Evolutionary conservation across 2,329 filamentous ascomycete genomes (phyloP).

Genomic region (Blastomyces silverae): DNA sequence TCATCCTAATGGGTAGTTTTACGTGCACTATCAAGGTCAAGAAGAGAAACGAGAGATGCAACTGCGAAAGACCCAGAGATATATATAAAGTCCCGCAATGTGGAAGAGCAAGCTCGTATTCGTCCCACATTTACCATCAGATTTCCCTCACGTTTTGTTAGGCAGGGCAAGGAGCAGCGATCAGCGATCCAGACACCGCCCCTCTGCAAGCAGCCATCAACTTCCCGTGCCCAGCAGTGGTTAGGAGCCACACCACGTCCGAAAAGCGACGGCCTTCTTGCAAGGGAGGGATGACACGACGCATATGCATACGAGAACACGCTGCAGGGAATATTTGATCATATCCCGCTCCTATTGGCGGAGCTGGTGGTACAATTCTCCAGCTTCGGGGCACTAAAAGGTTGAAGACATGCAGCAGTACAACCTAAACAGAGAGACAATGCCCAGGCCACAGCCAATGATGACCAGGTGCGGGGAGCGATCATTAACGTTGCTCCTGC

Average conservation of each 20-base stretch:
- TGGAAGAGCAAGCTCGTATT: conserved; percentile 11
- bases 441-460: not conserved
- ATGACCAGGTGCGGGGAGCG: not conserved
- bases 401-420: not conserved
- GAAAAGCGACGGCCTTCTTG: not conserved
- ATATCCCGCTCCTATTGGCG: not conserved
- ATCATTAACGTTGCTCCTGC: conserved; percentile 3
- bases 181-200: conserved; percentile 9
- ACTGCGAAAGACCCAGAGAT: not conserved
- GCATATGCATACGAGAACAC: conserved; percentile 1
- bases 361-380: not conserved
- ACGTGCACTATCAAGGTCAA: not conserved
- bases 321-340: conserved; percentile 1
- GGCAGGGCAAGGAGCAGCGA: not conserved
- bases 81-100: conserved; percentile 7
- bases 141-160: not conserved
- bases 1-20: conserved; percentile 1
- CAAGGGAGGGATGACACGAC: conserved; percentile 8
- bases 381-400: not conserved
- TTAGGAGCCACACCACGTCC: not conserved
- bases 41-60: not conserved
- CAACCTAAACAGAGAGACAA: not conserved
- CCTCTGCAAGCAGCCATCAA: conserved; percentile 6
- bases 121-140: not conserved
- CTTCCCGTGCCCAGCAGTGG: not conserved